These are phyloP conservation scores for Rubus parviflorus DNA, from an alignment of 306 rosid genomes.

Conservation along the genomic window DNA sequence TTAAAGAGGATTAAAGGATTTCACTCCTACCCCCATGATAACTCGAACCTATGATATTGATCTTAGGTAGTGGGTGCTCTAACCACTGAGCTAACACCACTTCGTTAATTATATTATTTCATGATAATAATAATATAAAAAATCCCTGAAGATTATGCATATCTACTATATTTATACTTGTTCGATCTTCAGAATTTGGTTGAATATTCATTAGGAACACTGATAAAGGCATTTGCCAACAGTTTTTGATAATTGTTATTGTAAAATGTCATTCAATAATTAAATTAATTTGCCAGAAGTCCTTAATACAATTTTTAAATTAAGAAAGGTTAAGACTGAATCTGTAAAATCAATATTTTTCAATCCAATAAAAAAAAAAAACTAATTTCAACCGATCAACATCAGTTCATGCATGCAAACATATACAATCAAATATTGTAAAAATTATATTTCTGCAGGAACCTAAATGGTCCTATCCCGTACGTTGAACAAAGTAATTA, in stretches of 20 bases:
- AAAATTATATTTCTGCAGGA: not conserved
- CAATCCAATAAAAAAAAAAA: not conserved
- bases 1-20: no score
- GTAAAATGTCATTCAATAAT: not conserved
- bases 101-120: not conserved
- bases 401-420: not conserved
- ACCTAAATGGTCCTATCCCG: not conserved
- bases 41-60: no score
- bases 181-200: no score
- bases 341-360: not conserved
- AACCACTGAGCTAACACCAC: no score
- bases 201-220: no score
- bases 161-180: no score
- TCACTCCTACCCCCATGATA: no score
- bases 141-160: not conserved
- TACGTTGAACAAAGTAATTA: not conserved
- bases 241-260: not conserved
- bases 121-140: not conserved
- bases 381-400: not conserved
- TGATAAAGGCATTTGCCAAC: not conserved
- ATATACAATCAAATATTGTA: not conserved
- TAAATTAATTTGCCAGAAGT: not conserved
- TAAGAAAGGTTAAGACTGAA: not conserved
- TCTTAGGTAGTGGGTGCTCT: no score
- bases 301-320: not conserved